Conservation (phyloP, 306 rosid species). For the Quercus variabilis region DNA sequence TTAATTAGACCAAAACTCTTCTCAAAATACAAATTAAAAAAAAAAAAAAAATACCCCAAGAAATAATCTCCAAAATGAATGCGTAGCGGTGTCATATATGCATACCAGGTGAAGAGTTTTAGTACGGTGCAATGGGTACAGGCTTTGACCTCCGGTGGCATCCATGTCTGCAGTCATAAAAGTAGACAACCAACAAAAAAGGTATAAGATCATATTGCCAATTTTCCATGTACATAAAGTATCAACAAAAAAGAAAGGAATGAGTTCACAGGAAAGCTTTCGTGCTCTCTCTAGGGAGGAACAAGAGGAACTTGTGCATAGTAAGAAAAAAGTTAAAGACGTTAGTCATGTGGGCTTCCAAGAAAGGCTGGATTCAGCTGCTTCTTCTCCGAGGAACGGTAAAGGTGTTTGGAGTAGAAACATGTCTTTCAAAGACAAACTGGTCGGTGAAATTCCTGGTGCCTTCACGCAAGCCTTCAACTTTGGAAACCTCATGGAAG, state of each 20-base stretch:
- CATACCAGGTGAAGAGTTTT: constrained; percentile 77
- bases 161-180: constrained; percentile 55
- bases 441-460: too few species aligned
- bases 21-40: neutral
- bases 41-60: neutral
- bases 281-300: too few species aligned
- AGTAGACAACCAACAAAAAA: constrained; percentile 3
- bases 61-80: neutral
- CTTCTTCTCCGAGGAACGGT: too few species aligned
- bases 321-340: too few species aligned
- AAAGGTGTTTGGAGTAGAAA: too few species aligned
- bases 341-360: too few species aligned
- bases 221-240: neutral
- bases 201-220: neutral
- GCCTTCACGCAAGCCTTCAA: too few species aligned
- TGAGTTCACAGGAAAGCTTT: too few species aligned
- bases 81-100: neutral
- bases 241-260: neutral
- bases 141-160: constrained; percentile 31
- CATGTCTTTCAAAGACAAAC: too few species aligned
- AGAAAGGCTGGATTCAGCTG: too few species aligned
- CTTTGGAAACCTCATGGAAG: too few species aligned
- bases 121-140: constrained; percentile 63
- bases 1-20: constrained; percentile 1
- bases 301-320: too few species aligned